These are phyloP conservation scores for Lichina pygmaea DNA, from an alignment of 495 filamentous ascomycete species.

Conservation along the genomic window DNA sequence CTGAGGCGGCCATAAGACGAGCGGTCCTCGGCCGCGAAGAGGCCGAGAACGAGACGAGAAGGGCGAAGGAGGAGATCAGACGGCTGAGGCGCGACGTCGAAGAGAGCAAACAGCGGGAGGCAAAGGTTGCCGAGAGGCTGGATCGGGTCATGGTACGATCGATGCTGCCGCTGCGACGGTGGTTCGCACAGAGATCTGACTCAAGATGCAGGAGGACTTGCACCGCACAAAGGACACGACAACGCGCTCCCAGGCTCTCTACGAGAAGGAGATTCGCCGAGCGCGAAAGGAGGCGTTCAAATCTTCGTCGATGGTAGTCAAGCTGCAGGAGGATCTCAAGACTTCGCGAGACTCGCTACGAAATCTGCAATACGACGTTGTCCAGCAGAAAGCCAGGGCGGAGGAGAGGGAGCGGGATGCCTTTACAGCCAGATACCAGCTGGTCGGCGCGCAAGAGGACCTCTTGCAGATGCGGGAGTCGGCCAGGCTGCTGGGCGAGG, in stretches of 20 bases:
- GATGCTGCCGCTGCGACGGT: slow-evolving; percentile 20
- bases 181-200: slow-evolving; percentile 41
- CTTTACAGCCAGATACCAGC: slow-evolving; percentile 43
- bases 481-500: slow-evolving; percentile 38
- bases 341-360: slow-evolving; percentile 26
- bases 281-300: slow-evolving; percentile 72
- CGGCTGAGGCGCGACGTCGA: slow-evolving; percentile 17
- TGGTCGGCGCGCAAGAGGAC: slow-evolving; percentile 51
- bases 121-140: slow-evolving; percentile 47
- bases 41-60: slow-evolving; percentile 39
- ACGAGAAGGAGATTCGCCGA: slow-evolving; percentile 63
- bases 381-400: slow-evolving; percentile 17
- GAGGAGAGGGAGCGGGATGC: slow-evolving; percentile 42
- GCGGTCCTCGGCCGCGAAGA: slow-evolving; percentile 69
- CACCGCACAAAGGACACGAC: slow-evolving; percentile 49
- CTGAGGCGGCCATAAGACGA: slow-evolving; percentile 47
- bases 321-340: slow-evolving; percentile 64
- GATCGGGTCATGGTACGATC: slow-evolving; percentile 44
- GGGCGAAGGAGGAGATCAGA: slow-evolving; percentile 28
- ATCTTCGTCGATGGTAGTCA: slow-evolving; percentile 45
- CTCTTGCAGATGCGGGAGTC: slow-evolving; percentile 33
- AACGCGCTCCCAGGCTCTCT: slow-evolving; percentile 40
- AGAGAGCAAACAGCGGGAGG: slow-evolving; percentile 45
- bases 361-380: slow-evolving; percentile 23
- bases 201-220: slow-evolving; percentile 34